Conservation (phyloP, 2,329 filamentous ascomycete genomes). For the Colletotrichum gloeosporioides region DNA sequence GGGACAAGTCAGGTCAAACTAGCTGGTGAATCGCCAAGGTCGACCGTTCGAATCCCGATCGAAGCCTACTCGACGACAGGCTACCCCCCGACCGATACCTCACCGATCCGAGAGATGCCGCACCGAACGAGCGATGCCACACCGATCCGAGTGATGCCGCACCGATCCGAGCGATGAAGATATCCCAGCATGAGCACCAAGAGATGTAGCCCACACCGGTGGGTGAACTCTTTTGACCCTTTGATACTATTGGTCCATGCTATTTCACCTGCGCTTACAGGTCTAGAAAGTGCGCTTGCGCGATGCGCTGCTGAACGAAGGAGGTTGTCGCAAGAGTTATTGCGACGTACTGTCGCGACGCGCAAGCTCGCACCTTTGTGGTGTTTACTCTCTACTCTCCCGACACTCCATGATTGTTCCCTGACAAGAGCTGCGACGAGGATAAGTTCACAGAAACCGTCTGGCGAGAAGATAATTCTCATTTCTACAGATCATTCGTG, state of each 20-base stretch:
- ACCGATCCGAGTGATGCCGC: not conserved
- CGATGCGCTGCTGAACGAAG: not conserved
- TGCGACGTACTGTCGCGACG: not conserved
- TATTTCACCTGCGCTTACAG: not conserved
- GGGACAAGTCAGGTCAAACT: not conserved
- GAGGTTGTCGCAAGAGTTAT: not conserved
- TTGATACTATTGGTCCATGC: not conserved
- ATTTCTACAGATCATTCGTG: not conserved
- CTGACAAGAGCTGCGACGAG: not conserved
- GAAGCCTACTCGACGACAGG: not conserved
- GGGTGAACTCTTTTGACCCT: slow-evolving; percentile 3
- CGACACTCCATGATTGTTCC: accelerated
- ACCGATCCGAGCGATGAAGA: not conserved
- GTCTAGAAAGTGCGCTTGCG: not conserved
- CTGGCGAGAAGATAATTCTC: not conserved
- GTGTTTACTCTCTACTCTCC: not conserved
- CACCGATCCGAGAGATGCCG: not conserved
- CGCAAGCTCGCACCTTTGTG: not conserved
- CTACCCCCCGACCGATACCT: not conserved
- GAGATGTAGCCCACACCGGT: slow-evolving; percentile 1
- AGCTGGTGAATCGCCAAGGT: not conserved
- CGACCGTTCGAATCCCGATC: not conserved
- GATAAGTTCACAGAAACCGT: no score
- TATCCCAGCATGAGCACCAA: not conserved
- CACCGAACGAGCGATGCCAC: not conserved